Evolutionary conservation across 352 stramenopile genomes (phyloP), one percentile per base, ranked within the genome.

Genomic region (Aphanomyces astaci): DNA sequence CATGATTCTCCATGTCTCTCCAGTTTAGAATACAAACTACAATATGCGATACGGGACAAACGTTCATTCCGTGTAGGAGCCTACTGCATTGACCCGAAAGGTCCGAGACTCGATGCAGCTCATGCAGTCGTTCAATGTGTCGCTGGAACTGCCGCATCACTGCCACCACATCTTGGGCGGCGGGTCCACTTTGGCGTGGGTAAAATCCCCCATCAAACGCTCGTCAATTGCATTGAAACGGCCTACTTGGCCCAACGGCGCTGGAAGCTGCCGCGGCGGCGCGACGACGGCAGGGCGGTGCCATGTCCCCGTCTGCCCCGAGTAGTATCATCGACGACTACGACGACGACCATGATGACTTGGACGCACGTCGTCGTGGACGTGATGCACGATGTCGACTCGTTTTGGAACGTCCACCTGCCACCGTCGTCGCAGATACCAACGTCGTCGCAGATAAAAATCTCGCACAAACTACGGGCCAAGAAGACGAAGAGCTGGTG

Each of bases 141-240:
- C 76, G 3, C 79, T 92, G 24, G 84, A 94, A 64, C 92, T 94
- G 46, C 86, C 84, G 24, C 88, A 92, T 71, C 64, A 92, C 9
- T 94, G 90, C 22, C 84, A 94, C 48, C 86, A 94, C 72, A 94
- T 84, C 54, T 94, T 15, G 82, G 81, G 0, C 84, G 86, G 9
- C 9, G 22, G 9, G 9, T 53, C 13, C 13, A n/a, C 22, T 53
- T 53, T 53, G 45, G 45, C 19, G 45, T 53, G 45, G 45, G 45
- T 7, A 53, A 85, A 43, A 76, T 89, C 73, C 72, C 76, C 10
- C 73, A 65, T 0, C 66, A 72, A 3, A 71, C 52, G 1, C 65
- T 92, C 22, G 36, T 71, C 2, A 66, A 71, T 17, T 68, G 75
- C 7, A 78, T 94, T 25, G 81, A 92, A 15, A 82, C 90, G 69